phyloP scores from a whole-genome alignment of 1,284 basidiomycete species.

The Vanrija sp. region DNA sequence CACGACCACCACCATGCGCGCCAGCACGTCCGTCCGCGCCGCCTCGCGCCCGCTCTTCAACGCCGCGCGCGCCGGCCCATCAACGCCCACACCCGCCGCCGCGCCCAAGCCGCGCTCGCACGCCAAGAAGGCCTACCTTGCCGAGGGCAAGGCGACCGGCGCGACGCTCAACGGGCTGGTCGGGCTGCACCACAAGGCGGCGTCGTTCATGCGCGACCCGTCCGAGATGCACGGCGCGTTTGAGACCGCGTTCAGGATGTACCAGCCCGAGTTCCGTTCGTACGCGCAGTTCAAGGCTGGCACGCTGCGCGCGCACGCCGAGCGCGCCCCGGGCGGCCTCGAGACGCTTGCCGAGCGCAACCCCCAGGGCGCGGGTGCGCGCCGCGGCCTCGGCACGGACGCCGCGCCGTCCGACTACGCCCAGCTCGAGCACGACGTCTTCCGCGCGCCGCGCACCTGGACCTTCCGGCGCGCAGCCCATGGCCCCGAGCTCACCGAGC shows the following conservation, averaged over 20 bases:
- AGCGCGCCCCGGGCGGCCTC: neutral
- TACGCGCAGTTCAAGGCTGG: constrained; percentile 13
- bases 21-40: constrained; percentile 1
- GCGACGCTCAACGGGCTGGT: constrained; percentile 32
- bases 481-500: constrained; percentile 21
- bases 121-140: constrained; percentile 6
- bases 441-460: constrained; percentile 7
- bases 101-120: constrained; percentile 7
- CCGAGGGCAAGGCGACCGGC: constrained; percentile 20
- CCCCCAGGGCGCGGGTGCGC: constrained; percentile 7
- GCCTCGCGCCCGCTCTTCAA: neutral
- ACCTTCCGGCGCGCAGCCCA: neutral
- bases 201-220: constrained; percentile 39
- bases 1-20: constrained; percentile 7
- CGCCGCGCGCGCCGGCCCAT: neutral
- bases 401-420: constrained; percentile 2
- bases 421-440: constrained; percentile 2
- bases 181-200: constrained; percentile 40
- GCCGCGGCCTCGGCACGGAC: constrained; percentile 4
- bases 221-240: constrained; percentile 30
- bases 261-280: constrained; percentile 12
- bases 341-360: constrained; percentile 4
- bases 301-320: neutral
- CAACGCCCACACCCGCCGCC: neutral
- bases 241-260: constrained; percentile 29